These are phyloP conservation scores for Pseudozyma sp. DNA, from an alignment of 1,284 basidiomycete species.

Conservation along the genomic window DNA sequence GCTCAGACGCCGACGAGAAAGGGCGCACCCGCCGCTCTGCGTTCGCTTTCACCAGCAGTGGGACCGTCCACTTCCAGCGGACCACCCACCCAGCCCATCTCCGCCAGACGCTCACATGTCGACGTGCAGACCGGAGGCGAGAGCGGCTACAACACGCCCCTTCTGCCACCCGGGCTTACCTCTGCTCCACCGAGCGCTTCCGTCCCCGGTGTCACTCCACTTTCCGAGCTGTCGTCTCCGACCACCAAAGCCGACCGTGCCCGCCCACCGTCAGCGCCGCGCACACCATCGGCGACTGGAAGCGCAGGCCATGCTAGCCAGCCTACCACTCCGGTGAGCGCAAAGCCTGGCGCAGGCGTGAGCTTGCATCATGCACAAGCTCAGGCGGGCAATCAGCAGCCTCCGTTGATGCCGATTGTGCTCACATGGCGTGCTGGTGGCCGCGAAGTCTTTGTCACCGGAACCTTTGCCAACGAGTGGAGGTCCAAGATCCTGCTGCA, in stretches of 20 bases:
- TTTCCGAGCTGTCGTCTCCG: conserved; percentile 25
- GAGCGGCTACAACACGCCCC: conserved; percentile 54
- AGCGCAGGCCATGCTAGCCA: conserved; percentile 21
- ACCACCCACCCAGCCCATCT: conserved; percentile 29
- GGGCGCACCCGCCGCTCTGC: conserved; percentile 16
- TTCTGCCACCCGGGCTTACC: conserved; percentile 49
- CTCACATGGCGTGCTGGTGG: conserved; percentile 63
- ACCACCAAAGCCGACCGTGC: conserved; percentile 6
- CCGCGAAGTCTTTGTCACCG: conserved; percentile 72
- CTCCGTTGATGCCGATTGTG: conserved; percentile 39
- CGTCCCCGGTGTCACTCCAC: conserved; percentile 32
- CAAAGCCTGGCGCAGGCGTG: conserved; percentile 4
- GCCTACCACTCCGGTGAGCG: conserved; percentile 34
- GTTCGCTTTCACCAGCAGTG: conserved; percentile 35
- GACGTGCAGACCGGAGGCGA: conserved; percentile 54
- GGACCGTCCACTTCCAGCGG: conserved; percentile 39
- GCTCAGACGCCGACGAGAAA: conserved; percentile 49
- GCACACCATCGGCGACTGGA: conserved; percentile 12
- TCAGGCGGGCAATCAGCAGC: conserved; percentile 15
- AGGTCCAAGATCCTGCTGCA: conserved; percentile 70
- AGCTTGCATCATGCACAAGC: conserved; percentile 17
- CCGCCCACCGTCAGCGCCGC: conserved; percentile 4
- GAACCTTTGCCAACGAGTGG: conserved; percentile 75
- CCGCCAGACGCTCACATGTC: conserved; percentile 36
- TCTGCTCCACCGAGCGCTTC: conserved; percentile 48